Evolutionary conservation across 2,329 filamentous ascomycete species (phyloP).

Genomic region (Fusarium graminum): DNA sequence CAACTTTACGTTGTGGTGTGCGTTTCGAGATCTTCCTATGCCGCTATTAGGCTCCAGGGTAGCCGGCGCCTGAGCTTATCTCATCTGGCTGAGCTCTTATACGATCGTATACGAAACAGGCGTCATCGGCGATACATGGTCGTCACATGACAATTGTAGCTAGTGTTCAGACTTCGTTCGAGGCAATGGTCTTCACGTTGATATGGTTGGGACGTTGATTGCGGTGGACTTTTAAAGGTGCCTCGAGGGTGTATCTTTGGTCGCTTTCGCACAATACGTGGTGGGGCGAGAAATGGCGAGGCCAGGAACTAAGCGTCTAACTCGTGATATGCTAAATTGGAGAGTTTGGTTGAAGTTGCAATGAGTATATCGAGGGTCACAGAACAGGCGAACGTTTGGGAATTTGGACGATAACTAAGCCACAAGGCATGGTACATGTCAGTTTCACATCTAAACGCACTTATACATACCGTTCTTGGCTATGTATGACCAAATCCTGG

Average conservation of each 20-base stretch:
- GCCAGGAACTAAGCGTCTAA: conserved; percentile 24
- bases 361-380: conserved; percentile 17
- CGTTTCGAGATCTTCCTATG: background rate
- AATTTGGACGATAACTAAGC: conserved; percentile 20
- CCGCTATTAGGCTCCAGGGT: conserved; percentile 1
- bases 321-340: conserved; percentile 31
- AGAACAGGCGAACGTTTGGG: background rate
- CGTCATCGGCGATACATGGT: conserved; percentile 17
- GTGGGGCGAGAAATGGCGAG: conserved; percentile 14
- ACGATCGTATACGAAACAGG: conserved; percentile 21
- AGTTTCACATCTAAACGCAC: conserved; percentile 30
- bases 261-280: conserved; percentile 18
- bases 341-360: conserved; percentile 13
- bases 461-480: conserved; percentile 40
- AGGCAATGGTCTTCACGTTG: conserved; percentile 16
- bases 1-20: background rate
- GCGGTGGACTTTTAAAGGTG: conserved; percentile 24
- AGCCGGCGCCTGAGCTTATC: background rate
- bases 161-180: conserved; percentile 22
- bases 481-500: background rate
- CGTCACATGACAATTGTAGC: conserved; percentile 29
- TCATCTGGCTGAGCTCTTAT: conserved; percentile 1
- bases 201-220: conserved; percentile 3
- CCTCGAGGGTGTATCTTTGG: conserved; percentile 19
- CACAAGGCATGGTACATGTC: conserved; percentile 23